Percentiles rank a stretch among this genome's conserved stretches.
phyloP scores from a whole-genome alignment of 2,329 filamentous ascomycete genomes.

The Graphium sp. region DNA sequence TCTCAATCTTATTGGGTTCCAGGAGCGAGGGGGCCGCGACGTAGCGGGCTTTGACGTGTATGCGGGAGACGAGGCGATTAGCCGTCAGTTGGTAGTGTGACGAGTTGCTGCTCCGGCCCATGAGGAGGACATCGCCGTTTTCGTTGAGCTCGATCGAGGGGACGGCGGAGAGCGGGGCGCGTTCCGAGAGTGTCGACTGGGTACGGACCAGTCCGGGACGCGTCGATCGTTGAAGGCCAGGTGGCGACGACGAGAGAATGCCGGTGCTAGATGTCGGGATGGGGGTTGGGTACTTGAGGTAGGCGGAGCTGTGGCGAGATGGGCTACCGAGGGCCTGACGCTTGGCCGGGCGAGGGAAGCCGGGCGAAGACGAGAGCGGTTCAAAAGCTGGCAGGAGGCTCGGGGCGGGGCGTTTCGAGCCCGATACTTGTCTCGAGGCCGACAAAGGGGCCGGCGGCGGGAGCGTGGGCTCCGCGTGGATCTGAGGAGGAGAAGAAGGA shows the following conservation, averaged over 20 bases:
- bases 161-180: conserved; percentile 67
- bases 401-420: conserved; percentile 45
- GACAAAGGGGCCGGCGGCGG: conserved; percentile 7
- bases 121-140: conserved; percentile 65
- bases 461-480: conserved; percentile 16
- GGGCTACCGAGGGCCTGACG: conserved; percentile 34
- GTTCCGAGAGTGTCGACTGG: conserved; percentile 32
- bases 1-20: conserved; percentile 64
- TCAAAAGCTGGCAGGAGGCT: conserved; percentile 66
- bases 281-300: conserved; percentile 75
- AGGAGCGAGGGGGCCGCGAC: conserved; percentile 50
- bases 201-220: conserved; percentile 16
- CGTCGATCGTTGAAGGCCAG: conserved; percentile 22
- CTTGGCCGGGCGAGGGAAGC: conserved; percentile 51
- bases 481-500: conserved; percentile 21
- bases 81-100: conserved; percentile 90
- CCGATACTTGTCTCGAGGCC: conserved; percentile 13
- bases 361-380: conserved; percentile 61
- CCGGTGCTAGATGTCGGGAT: conserved; percentile 87
- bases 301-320: conserved; percentile 22
- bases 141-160: conserved; percentile 68
- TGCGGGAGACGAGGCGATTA: conserved; percentile 81
- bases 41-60: conserved; percentile 82
- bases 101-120: conserved; percentile 89
- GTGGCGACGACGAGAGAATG: conserved; percentile 76